These are phyloP conservation scores for Pseudozyma hubeiensis DNA, from an alignment of 1,284 basidiomycete species.

Conservation along the genomic window DNA sequence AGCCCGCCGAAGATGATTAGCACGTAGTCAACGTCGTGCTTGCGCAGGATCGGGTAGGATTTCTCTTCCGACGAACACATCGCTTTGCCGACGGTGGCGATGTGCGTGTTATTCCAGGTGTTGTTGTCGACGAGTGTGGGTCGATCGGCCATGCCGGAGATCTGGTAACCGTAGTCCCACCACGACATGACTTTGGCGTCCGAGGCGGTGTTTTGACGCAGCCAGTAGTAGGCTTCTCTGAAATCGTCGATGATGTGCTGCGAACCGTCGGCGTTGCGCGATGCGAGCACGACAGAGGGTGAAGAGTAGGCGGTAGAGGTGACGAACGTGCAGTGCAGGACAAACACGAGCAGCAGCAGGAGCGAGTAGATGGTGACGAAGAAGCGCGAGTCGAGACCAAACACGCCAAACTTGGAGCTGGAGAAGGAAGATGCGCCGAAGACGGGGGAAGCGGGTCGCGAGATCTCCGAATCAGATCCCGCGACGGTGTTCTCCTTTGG, in stretches of 20 bases:
- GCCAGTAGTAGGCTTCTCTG: constrained; percentile 99
- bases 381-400: constrained; percentile 84
- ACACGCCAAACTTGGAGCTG: constrained; percentile 76
- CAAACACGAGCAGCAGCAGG: constrained; percentile 81
- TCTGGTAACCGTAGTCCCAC: constrained; percentile 99
- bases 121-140: constrained; percentile 99
- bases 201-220: constrained; percentile 91
- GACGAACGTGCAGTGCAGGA: constrained; percentile 93
- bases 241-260: constrained; percentile 99
- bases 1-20: constrained; percentile 97
- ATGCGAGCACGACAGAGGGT: constrained; percentile 94
- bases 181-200: constrained; percentile 97
- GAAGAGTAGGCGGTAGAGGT: constrained; percentile 96
- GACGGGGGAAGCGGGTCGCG: constrained; percentile 24
- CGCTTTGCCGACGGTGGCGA: constrained; percentile 72
- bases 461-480: constrained; percentile 18
- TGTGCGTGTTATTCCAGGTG: constrained; percentile 95
- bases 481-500: background rate
- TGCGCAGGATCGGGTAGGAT: constrained; percentile 93
- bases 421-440: constrained; percentile 22
- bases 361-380: constrained; percentile 82
- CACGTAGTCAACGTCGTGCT: constrained; percentile 98
- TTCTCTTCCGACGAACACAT: constrained; percentile 95
- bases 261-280: constrained; percentile 82
- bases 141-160: constrained; percentile 97